Base-by-base conservation (phyloP, 2,329 filamentous ascomycete species). In the Coniella lustricola region DNA sequence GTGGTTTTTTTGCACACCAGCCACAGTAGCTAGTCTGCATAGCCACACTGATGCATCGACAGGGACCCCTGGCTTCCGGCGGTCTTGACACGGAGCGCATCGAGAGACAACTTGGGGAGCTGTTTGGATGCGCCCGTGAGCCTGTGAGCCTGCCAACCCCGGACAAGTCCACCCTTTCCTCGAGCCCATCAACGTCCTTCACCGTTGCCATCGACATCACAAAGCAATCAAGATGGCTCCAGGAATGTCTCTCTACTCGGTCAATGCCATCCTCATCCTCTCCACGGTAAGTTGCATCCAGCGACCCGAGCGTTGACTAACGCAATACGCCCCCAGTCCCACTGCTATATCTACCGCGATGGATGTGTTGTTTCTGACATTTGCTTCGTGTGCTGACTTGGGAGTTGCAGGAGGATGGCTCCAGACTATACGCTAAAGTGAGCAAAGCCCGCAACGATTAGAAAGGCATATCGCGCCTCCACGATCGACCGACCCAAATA, bases 211-310 rank as follows among this genome's bases (percentile, higher is more conserved):
- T 35, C 32, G 25, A 39, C 40, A 32, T 42, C 48, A 33, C 40
- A 50, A 48, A 44, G 25, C 51, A 50, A 40, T 53, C 59, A 61
- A 56, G n/a, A 89, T 90, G 85, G 79, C 84, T 58, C 82, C 84
- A 55, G 80, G 81, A 70, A 82, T 89, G 72, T 85, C 84, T 55
- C 77, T 90, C 38, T 85, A 85, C 72, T 81, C 83, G 61, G 77
- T 90, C 63, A 85, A 87, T 67, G 86, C 86, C 63, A 77, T 90
- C 50, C 49, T 60, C 59, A 59, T 48, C 50, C 65, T 76, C 8
- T 53, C 51, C 13, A 43, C 40, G 44, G 54, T 52, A 48, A 51
- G 51, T 10, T 10, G 25, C 31, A 42, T 14, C 32, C 34, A 34
- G 25, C 17, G 12, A 13, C 25, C 36, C 9, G 9, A 13, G 13